These are phyloP conservation scores for Cladosporium phlei DNA, from an alignment of 2,329 filamentous ascomycete genomes.

Conservation along the genomic window DNA sequence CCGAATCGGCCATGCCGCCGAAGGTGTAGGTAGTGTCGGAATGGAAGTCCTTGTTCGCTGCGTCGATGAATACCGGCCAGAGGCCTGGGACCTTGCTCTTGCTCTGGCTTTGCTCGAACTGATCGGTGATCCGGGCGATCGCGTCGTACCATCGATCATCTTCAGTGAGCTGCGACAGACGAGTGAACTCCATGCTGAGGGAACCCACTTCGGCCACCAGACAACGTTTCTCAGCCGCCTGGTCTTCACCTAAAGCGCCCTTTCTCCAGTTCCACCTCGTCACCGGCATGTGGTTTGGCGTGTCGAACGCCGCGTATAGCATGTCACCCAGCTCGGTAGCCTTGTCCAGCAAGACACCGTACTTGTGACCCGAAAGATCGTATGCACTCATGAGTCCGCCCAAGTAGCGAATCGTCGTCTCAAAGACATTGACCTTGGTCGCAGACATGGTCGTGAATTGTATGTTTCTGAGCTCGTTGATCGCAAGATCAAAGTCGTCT, in stretches of 20 bases:
- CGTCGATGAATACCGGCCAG: constrained; percentile 56
- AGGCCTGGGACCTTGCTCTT: constrained; percentile 56
- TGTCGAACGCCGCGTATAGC: constrained; percentile 63
- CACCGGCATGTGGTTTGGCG: constrained; percentile 62
- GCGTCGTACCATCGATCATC: constrained; percentile 60
- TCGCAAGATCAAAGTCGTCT: constrained; percentile 61
- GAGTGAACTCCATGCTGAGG: constrained; percentile 58
- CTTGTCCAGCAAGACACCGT: constrained; percentile 54
- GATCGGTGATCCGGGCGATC: constrained; percentile 52
- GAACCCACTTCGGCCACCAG: constrained; percentile 54
- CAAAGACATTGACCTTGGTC: constrained; percentile 60
- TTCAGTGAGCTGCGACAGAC: constrained; percentile 59
- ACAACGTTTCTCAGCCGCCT: constrained; percentile 31
- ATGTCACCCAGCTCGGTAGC: constrained; percentile 60
- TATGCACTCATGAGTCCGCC: constrained; percentile 67
- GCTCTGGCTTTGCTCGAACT: constrained; percentile 52
- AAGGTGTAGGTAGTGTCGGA: constrained; percentile 29
- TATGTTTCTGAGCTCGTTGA: constrained; percentile 53
- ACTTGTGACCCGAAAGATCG: constrained; percentile 54
- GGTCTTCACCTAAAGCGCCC: constrained; percentile 24
- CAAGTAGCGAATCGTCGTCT: constrained; percentile 67
- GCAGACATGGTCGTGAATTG: constrained; percentile 55
- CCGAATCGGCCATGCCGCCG: constrained; percentile 32
- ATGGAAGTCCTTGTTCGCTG: constrained; percentile 31
- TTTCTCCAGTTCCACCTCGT: constrained; percentile 53